These are phyloP conservation scores for Phytophthora citricola DNA, from an alignment of 352 stramenopile genomes.

Conservation along the genomic window DNA sequence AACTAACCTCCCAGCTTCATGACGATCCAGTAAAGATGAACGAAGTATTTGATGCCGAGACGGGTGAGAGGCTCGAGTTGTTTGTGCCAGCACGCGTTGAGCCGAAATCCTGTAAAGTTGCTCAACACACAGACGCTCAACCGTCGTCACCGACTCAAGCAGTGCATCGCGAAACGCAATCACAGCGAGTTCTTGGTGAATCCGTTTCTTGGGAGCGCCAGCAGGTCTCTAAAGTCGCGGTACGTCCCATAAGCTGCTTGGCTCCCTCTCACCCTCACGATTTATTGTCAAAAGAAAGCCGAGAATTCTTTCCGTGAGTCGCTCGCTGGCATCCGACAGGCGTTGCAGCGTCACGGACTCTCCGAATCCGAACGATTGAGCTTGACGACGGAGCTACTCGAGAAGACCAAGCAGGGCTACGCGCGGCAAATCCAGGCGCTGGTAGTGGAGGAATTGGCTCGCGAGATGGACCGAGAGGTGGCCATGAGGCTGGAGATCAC, in stretches of 20 bases:
- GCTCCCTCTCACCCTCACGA: background rate
- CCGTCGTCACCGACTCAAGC: conserved; percentile 1
- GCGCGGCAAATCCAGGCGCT: conserved; percentile 57
- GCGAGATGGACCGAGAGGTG: conserved; percentile 68
- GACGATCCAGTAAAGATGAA: conserved; percentile 15
- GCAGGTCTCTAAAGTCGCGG: conserved; percentile 57
- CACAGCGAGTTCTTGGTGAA: conserved; percentile 52
- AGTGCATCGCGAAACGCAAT: conserved; percentile 65
- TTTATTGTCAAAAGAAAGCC: conserved; percentile 44
- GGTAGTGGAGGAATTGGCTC: conserved; percentile 66
- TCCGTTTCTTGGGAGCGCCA: conserved; percentile 58
- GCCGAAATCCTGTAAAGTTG: background rate
- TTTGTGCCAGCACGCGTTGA: conserved; percentile 12
- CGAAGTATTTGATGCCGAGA: conserved; percentile 72
- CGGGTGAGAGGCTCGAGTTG: conserved; percentile 58
- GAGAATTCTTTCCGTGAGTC: conserved; percentile 59
- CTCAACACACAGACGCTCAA: background rate
- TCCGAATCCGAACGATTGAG: conserved; percentile 35
- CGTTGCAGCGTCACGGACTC: conserved; percentile 56
- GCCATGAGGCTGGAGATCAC: conserved; percentile 57
- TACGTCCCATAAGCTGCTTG: conserved; percentile 15
- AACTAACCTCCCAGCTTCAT: background rate
- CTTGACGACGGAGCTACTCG: conserved; percentile 62
- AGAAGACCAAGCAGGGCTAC: conserved; percentile 73
- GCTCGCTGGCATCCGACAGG: conserved; percentile 52